phyloP scores from a whole-genome alignment of 106 monocot genomes.

The Dactylorhiza incarnata region DNA sequence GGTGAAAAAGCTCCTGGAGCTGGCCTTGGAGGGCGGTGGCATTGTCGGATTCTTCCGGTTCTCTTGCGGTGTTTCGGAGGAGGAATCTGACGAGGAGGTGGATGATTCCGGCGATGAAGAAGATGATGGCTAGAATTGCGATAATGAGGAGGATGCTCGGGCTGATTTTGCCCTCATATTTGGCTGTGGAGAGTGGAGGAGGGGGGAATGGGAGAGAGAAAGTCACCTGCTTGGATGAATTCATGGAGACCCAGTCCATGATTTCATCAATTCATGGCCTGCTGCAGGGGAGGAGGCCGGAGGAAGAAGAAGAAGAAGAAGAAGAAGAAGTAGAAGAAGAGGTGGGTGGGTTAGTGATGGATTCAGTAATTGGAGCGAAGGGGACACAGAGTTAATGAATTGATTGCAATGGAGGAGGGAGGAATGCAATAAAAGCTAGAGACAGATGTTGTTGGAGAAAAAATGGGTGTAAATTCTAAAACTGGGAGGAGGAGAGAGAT shows the following conservation, averaged over 20 bases:
- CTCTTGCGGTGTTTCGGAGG: conserved; percentile 28
- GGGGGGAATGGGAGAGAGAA: conserved; percentile 16
- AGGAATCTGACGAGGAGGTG: conserved; percentile 73
- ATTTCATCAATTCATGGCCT: not conserved
- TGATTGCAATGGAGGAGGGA: conserved; percentile 4
- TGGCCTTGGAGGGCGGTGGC: conserved; percentile 80
- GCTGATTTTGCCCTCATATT: conserved; percentile 47
- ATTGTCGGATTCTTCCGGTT: conserved; percentile 28
- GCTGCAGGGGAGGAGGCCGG: not conserved
- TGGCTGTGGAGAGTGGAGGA: not conserved
- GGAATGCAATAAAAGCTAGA: conserved; percentile 3
- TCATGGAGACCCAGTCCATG: conserved; percentile 4
- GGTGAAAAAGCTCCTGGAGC: conserved; percentile 95
- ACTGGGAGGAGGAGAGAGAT: too few relatives aligned
- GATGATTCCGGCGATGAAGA: conserved; percentile 73
- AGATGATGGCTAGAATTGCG: conserved; percentile 58
- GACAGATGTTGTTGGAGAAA: not conserved
- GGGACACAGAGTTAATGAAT: conserved; percentile 1
- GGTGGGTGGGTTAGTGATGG: conserved; percentile 2
- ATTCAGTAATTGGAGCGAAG: not conserved
- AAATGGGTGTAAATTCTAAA: not conserved
- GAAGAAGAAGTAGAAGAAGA: not conserved
- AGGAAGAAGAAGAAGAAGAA: not conserved
- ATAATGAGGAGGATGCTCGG: conserved; percentile 68
- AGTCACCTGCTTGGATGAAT: not conserved